Percentiles rank a stretch among this genome's conserved stretches.
Evolutionary conservation across 2,329 filamentous ascomycete species (phyloP).

Genomic region (Lasiodiplodia sp.): DNA sequence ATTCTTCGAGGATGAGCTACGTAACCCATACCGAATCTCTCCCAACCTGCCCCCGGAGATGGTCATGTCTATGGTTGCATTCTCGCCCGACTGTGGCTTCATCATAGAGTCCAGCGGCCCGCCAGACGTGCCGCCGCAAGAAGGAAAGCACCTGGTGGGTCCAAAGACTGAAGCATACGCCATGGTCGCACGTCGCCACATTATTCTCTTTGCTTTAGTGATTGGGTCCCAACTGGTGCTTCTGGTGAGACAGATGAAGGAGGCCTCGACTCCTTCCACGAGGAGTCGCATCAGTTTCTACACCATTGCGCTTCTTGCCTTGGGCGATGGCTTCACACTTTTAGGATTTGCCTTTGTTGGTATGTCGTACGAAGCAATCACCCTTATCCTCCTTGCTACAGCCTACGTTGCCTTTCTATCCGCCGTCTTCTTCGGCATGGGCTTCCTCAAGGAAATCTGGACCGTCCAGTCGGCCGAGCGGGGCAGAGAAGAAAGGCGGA

Average conservation of each 20-base stretch:
- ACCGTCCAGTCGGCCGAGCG: conserved; percentile 64
- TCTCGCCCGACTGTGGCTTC: conserved; percentile 73
- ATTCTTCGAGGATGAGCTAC: conserved; percentile 65
- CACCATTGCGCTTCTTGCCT: conserved; percentile 66
- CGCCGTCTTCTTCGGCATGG: conserved; percentile 68
- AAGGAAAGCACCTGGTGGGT: conserved; percentile 61
- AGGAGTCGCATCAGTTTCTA: conserved; percentile 70
- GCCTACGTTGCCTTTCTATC: conserved; percentile 67
- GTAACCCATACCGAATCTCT: conserved; percentile 65
- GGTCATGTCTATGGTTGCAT: conserved; percentile 66
- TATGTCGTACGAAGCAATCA: conserved; percentile 55
- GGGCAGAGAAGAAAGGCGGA: conserved; percentile 52
- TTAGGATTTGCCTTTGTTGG: conserved; percentile 61
- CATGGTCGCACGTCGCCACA: conserved; percentile 59
- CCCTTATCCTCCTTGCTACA: conserved; percentile 62
- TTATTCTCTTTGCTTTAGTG: conserved; percentile 59
- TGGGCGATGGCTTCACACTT: conserved; percentile 67
- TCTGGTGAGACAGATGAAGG: conserved; percentile 68
- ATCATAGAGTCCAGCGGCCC: conserved; percentile 67
- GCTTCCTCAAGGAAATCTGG: conserved; percentile 73
- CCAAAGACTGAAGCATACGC: conserved; percentile 65
- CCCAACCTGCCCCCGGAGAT: conserved; percentile 60
- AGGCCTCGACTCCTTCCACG: conserved; percentile 69
- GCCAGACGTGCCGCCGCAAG: conserved; percentile 60
- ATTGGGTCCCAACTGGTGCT: conserved; percentile 63